Evolutionary conservation across 805 yeast genomes (phyloP).

Genomic region (Nakazawaea wyomingensis): DNA sequence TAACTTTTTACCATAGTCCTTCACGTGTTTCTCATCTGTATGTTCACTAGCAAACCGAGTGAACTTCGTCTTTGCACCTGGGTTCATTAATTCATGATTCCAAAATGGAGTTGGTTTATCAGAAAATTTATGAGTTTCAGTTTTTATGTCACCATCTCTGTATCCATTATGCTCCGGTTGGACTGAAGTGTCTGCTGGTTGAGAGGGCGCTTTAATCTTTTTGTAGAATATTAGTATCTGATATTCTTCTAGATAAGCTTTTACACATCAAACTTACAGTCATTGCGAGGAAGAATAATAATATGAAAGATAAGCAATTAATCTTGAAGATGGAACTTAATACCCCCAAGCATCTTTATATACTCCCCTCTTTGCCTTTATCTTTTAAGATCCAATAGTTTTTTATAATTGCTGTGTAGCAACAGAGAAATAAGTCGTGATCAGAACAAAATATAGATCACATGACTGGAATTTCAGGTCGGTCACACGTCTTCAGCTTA

Average conservation of each 20-base stretch:
- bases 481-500: too few relatives aligned
- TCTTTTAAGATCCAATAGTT: not conserved
- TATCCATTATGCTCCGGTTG: not conserved
- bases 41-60: not conserved
- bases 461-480: conserved; percentile 4
- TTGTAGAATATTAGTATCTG: too few relatives aligned
- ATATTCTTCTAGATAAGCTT: too few relatives aligned
- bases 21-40: conserved; percentile 3
- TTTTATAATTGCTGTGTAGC: not conserved
- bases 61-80: conserved; percentile 1
- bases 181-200: not conserved
- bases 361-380: not conserved
- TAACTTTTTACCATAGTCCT: conserved; percentile 3
- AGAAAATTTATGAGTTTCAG: conserved; percentile 1
- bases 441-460: not conserved
- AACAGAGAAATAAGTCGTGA: not conserved
- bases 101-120: conserved; percentile 4
- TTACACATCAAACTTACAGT: too few relatives aligned
- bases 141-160: conserved; percentile 5
- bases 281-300: too few relatives aligned
- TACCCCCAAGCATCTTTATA: too few relatives aligned
- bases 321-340: too few relatives aligned
- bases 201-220: not conserved
- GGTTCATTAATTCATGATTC: conserved; percentile 3
- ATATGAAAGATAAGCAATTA: too few relatives aligned